Evolutionary conservation across 768 basidiomycete genomes (phyloP).

Genomic region (Pleurotus platypus): DNA sequence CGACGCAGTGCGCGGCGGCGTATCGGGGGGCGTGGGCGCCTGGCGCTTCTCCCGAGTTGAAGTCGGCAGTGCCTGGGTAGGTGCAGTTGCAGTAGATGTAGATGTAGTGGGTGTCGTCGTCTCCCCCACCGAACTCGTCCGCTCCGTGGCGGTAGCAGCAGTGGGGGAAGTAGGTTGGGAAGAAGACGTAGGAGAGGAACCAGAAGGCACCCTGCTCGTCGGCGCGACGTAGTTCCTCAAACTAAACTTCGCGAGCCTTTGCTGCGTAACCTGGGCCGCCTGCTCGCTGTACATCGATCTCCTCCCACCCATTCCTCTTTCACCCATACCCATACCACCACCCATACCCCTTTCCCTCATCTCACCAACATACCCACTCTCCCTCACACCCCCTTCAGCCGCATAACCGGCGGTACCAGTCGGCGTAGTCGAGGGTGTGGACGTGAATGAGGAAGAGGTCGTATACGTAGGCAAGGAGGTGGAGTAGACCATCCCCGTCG

Average conservation of each 20-base stretch:
- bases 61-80: not conserved
- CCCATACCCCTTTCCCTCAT: not conserved
- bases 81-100: too few species aligned
- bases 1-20: not conserved
- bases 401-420: too few species aligned
- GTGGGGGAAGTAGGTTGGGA: too few species aligned
- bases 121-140: too few species aligned
- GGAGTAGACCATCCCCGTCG: not conserved
- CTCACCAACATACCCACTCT: too few species aligned
- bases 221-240: conserved; percentile 31
- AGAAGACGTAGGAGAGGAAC: not conserved
- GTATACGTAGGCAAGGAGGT: too few species aligned
- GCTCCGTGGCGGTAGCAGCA: too few species aligned
- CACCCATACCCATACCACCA: not conserved
- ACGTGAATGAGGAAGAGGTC: not conserved
- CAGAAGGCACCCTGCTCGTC: not conserved
- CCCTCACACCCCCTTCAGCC: too few species aligned
- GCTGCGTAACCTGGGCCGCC: conserved; percentile 2
- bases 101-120: not conserved
- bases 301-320: not conserved
- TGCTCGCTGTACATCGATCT: not conserved
- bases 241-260: conserved; percentile 20
- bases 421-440: not conserved
- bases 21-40: not conserved
- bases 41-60: not conserved